These are phyloP conservation scores for Citrus sinensis DNA, from an alignment of 345 rosid genomes.

Conservation along the genomic window DVS_A1.0 CM039166.1:18563501-18564000, in stretches of 20 bases:
- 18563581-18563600: background rate
- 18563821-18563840: background rate
- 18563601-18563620: too few species aligned
- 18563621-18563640: too few species aligned
- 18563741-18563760: background rate
- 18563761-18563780: too few species aligned
- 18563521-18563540: background rate
- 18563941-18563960: too few species aligned
- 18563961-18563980: too few species aligned
- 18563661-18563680: background rate
- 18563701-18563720: too few species aligned
- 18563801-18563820: background rate
- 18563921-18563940: too few species aligned
- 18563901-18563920: accelerated
- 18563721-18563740: background rate
- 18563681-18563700: background rate
- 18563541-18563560: background rate
- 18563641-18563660: background rate
- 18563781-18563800: too few species aligned
- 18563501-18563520: background rate
- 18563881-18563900: background rate
- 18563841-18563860: background rate
- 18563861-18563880: background rate
- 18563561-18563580: background rate
- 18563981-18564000: too few species aligned